Evolutionary conservation across 768 basidiomycete species (phyloP).

Genomic region (Strobilomyces dryophilus): DNA sequence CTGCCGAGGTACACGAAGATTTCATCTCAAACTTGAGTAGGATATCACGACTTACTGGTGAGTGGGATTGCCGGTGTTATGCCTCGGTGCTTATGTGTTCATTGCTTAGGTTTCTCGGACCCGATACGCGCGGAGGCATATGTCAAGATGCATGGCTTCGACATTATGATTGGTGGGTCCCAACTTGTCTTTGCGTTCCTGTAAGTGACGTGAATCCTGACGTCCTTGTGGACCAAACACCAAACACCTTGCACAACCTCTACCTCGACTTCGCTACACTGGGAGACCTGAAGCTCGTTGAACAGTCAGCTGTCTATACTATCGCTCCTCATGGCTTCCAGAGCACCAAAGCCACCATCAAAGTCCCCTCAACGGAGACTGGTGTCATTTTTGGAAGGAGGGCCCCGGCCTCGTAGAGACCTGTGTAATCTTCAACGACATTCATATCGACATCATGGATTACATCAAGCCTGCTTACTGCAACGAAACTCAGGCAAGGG

Average conservation of each 20-base stretch:
- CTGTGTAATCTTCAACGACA: conserved; percentile 93
- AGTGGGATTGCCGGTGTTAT: conserved; percentile 8
- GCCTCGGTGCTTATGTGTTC: neutral
- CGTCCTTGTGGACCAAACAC: conserved; percentile 94
- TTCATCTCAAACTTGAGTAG: conserved; percentile 91
- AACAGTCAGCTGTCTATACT: conserved; percentile 90
- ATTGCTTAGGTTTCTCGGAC: conserved; percentile 81
- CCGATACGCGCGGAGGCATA: conserved; percentile 98
- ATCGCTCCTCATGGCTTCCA: conserved; percentile 97
- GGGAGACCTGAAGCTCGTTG: conserved; percentile 95
- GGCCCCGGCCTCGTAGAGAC: conserved; percentile 82
- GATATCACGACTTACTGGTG: conserved; percentile 91
- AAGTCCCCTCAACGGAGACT: conserved; percentile 96
- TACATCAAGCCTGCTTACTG: conserved; percentile 68
- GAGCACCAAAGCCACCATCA: conserved; percentile 97
- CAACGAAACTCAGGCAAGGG: conserved; percentile 81
- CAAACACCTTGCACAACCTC: conserved; percentile 92
- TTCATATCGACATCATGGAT: conserved; percentile 89
- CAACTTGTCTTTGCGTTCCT: neutral
- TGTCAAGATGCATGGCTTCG: conserved; percentile 97
- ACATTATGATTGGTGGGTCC: conserved; percentile 79
- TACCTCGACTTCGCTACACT: conserved; percentile 97
- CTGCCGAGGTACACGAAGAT: conserved; percentile 81
- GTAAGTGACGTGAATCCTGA: conserved; percentile 41
- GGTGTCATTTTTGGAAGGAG: conserved; percentile 98